phyloP scores from a whole-genome alignment of 345 rosid genomes.

The Syzygium jambos region DNA sequence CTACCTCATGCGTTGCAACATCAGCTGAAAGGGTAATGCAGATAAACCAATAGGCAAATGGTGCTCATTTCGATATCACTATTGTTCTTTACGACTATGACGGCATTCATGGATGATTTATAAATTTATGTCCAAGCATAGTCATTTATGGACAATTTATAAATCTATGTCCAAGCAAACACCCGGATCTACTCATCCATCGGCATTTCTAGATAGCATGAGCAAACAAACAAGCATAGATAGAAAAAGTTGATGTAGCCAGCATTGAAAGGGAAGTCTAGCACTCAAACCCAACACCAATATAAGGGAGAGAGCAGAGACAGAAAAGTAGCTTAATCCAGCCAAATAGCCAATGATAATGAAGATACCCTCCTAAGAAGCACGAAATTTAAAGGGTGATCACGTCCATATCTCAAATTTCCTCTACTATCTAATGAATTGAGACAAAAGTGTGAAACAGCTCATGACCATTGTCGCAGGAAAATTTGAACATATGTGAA shows the following conservation, averaged over 20 bases:
- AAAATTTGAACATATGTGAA: background rate
- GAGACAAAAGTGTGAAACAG: background rate
- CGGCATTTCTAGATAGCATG: background rate
- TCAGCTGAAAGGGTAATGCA: background rate
- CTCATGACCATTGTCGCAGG: background rate
- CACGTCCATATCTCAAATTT: background rate
- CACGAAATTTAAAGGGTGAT: background rate
- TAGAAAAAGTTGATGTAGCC: background rate
- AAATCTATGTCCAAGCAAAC: background rate
- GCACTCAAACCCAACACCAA: background rate
- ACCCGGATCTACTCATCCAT: background rate
- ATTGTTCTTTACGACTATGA: background rate
- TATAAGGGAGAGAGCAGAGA: background rate
- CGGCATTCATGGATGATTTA: background rate
- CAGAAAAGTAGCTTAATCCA: background rate
- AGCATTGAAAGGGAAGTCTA: background rate
- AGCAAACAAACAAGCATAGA: background rate
- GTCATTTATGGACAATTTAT: background rate
- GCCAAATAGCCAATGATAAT: background rate
- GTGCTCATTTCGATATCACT: background rate
- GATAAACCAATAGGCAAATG: background rate
- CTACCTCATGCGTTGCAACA: background rate
- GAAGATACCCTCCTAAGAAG: background rate
- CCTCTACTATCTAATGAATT: background rate
- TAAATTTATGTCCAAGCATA: background rate